These are phyloP conservation scores for Biscutella laevigata DNA, from an alignment of 441 rosid species.

Conservation along the genomic window DNA sequence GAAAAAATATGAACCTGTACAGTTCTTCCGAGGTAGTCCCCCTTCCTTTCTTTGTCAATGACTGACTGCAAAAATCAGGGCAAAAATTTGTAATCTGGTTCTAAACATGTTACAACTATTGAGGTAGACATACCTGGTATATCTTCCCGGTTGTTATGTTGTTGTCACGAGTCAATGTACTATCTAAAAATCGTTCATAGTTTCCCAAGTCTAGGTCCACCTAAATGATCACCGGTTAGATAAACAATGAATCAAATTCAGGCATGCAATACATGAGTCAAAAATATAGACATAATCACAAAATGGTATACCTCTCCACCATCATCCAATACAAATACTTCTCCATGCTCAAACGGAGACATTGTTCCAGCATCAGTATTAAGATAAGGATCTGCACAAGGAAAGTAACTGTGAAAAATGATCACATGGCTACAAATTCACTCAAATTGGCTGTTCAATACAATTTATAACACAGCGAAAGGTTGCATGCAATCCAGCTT, in stretches of 20 bases:
- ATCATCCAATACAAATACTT: constrained; percentile 70
- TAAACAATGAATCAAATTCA: not conserved
- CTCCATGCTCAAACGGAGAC: constrained; percentile 90
- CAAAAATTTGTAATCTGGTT: not conserved
- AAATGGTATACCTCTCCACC: constrained; percentile 67
- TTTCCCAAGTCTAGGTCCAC: constrained; percentile 87
- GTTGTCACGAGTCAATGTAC: constrained; percentile 62
- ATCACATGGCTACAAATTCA: not conserved
- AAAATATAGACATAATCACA: not conserved
- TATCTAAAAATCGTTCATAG: constrained; percentile 65
- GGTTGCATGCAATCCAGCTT: too few species aligned
- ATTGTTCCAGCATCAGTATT: constrained; percentile 85
- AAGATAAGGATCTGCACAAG: constrained; percentile 61
- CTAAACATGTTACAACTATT: not conserved
- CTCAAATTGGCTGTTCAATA: not conserved
- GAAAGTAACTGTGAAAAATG: not conserved
- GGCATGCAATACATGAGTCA: not conserved
- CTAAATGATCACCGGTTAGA: constrained; percentile 23
- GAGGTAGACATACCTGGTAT: constrained; percentile 41
- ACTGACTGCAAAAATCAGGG: constrained; percentile 37
- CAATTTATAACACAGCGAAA: not conserved
- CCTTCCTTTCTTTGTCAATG: constrained; percentile 62
- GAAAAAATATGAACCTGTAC: constrained; percentile 45
- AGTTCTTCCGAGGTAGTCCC: constrained; percentile 74
- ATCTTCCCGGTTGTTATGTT: constrained; percentile 70